phyloP scores from a whole-genome alignment of 257 asterid genomes.

The Solanum pimpinellifolium region DNA sequence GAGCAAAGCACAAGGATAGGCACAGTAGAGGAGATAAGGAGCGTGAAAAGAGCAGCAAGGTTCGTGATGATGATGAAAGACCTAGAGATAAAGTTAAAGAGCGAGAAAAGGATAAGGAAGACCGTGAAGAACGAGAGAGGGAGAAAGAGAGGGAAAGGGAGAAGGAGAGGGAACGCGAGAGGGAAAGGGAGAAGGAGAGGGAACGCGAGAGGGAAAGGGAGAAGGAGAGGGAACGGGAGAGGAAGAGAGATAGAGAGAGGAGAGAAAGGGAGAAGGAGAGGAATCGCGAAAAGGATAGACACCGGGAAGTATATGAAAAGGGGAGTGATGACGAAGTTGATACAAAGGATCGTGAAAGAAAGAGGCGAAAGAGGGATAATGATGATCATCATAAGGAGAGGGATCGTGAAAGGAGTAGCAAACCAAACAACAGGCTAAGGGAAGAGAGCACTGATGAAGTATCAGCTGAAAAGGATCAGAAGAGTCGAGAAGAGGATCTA shows the following conservation, averaged over 20 bases:
- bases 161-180: slow-evolving; percentile 12
- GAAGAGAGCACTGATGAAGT: slow-evolving; percentile 36
- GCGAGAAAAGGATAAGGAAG: not conserved
- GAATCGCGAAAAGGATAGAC: slow-evolving; percentile 33
- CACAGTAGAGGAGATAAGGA: not conserved
- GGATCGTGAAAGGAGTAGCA: slow-evolving; percentile 31
- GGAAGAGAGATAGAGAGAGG: not conserved
- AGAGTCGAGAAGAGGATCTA: slow-evolving; percentile 52
- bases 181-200: slow-evolving; percentile 11
- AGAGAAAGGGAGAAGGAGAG: slow-evolving; percentile 21
- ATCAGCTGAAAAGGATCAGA: slow-evolving; percentile 22
- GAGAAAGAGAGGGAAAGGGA: slow-evolving; percentile 15
- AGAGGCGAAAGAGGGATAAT: slow-evolving; percentile 38
- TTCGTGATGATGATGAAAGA: not conserved
- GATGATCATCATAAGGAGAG: slow-evolving; percentile 25
- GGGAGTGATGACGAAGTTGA: slow-evolving; percentile 47
- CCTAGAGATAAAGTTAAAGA: not conserved
- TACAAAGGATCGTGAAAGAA: slow-evolving; percentile 42
- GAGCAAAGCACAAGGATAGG: not conserved
- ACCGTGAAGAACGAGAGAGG: slow-evolving; percentile 1
- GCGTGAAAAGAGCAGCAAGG: not conserved
- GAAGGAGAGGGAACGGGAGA: slow-evolving; percentile 13
- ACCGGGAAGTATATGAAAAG: slow-evolving; percentile 27
- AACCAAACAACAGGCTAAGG: slow-evolving; percentile 15
- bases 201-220: slow-evolving; percentile 4